Percentiles rank a stretch among this genome's conserved stretches.
phyloP scores from a whole-genome alignment of 1,284 basidiomycete species.

The Cutaneotrichosporon daszewskae region DNA sequence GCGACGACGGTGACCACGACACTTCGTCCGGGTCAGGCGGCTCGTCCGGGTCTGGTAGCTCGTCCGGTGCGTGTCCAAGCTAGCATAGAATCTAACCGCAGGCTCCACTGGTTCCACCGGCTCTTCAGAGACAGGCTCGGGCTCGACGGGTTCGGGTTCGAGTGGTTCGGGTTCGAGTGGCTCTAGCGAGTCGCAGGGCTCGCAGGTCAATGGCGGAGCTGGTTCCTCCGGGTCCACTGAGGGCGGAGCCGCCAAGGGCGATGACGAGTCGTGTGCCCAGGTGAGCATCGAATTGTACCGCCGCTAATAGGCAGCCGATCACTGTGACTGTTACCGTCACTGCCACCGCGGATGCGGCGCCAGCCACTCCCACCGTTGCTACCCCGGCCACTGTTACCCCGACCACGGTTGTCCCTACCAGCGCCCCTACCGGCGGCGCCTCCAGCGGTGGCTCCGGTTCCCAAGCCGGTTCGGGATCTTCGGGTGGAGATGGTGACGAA shows the following conservation, averaged over 20 bases:
- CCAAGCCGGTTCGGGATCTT: not conserved
- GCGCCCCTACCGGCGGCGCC: too few species aligned
- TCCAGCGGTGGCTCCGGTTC: not conserved
- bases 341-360: conserved; percentile 1
- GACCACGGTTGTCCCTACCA: not conserved
- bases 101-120: not conserved
- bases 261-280: not conserved
- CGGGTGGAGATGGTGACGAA: not conserved
- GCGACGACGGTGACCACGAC: not conserved
- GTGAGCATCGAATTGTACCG: too few species aligned
- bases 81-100: conserved; percentile 9
- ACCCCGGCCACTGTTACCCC: not conserved
- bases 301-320: conserved; percentile 6
- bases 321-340: conserved; percentile 10
- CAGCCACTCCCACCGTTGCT: not conserved
- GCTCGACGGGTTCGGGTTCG: not conserved
- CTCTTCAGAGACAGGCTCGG: conserved; percentile 1
- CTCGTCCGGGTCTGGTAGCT: too few species aligned
- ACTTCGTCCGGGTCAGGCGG: too few species aligned
- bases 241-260: not conserved
- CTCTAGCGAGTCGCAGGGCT: not conserved
- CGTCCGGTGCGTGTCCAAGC: too few species aligned
- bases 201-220: not conserved
- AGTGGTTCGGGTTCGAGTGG: not conserved
- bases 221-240: too few species aligned